Conservation (phyloP, 768 basidiomycete genomes). For the Mycena olivaceomarginata region DNA sequence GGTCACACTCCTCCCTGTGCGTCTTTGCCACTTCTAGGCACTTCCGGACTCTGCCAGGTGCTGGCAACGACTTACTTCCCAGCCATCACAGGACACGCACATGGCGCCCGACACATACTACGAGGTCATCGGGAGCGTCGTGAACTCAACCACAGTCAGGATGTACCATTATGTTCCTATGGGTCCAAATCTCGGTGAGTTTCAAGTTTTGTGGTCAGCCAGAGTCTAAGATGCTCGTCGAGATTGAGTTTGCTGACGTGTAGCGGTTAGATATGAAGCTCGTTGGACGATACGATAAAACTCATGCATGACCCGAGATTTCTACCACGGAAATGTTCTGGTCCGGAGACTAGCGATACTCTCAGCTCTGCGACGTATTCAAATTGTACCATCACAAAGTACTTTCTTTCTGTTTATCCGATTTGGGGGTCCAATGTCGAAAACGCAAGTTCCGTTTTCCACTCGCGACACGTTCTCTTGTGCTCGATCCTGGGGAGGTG, state of each 20-base stretch:
- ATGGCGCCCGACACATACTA: constrained; percentile 70
- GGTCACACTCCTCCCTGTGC: constrained; percentile 64
- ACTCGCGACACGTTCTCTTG: too few relatives aligned
- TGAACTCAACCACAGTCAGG: constrained; percentile 73
- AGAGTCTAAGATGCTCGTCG: background rate
- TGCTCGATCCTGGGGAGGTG: too few relatives aligned
- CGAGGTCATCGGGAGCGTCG: constrained; percentile 81
- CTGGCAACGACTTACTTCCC: constrained; percentile 12
- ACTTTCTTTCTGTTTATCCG: background rate
- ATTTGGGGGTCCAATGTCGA: background rate
- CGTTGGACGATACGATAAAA: constrained; percentile 67
- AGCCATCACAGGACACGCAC: constrained; percentile 59
- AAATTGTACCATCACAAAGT: background rate
- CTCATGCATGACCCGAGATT: constrained; percentile 78
- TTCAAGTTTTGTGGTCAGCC: too few relatives aligned
- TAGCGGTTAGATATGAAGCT: background rate
- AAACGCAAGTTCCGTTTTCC: too few relatives aligned
- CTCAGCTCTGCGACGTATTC: background rate
- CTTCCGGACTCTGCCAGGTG: too few relatives aligned
- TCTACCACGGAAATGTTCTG: constrained; percentile 69
- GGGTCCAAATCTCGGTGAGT: constrained; percentile 79
- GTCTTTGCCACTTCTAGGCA: constrained; percentile 26
- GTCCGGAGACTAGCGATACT: background rate
- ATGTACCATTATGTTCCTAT: constrained; percentile 73
- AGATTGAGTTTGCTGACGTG: background rate